Base-by-base conservation (phyloP, 2,329 filamentous ascomycete genomes). In the Claviceps humidiphila region DNA sequence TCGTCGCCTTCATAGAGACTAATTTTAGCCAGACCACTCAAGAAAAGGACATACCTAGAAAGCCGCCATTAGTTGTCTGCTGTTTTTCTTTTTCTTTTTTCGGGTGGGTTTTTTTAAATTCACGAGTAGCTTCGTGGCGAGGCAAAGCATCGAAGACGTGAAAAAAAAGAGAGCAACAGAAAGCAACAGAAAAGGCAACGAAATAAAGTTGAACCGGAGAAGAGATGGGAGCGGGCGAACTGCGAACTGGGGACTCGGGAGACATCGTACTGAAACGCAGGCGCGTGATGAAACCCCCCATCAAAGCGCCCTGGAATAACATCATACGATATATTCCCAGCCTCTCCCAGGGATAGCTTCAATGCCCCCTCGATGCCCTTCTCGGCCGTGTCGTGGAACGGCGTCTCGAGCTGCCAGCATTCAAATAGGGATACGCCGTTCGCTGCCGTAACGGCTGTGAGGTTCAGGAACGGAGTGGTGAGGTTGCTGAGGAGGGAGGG, bases 241-340 rank as follows among this genome's bases (percentile, higher is more conserved):
- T 22, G 22, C n/a, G n/a, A n/a, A n/a, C n/a, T n/a, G n/a, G 20
- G 20, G 1, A 17, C 20, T 22, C 2, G 4, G 22, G 4, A 26
- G 8, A n/a, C 3, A 20, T 45, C 68, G 51, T 59, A 73, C 71
- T 74, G 72, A 17, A 63, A 60, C 2, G 58, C 55, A 16, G 72
- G 72, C 2, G 71, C 69, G 56, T 68, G 68, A 51, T 74, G 71
- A 46, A 64, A 54, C 1, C 69, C 71, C 2, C 68, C 68, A 48
- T 71, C 63, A 44, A 66, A 72, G 0, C 58, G 50, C 1, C 64
- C 58, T 3, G 69, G 69, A 5, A 73, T 49, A 2, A 72, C 57
- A 1, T 59, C 58, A 54, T 67, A 71, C n/a, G 64, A 64, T 0
- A 63, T 59, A 42, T 69, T 68, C 1, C 55, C 57, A 1, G 60